These are phyloP conservation scores for Aspergillus ruber DNA, from an alignment of 2,329 filamentous ascomycete genomes.

Conservation along the genomic window DNA sequence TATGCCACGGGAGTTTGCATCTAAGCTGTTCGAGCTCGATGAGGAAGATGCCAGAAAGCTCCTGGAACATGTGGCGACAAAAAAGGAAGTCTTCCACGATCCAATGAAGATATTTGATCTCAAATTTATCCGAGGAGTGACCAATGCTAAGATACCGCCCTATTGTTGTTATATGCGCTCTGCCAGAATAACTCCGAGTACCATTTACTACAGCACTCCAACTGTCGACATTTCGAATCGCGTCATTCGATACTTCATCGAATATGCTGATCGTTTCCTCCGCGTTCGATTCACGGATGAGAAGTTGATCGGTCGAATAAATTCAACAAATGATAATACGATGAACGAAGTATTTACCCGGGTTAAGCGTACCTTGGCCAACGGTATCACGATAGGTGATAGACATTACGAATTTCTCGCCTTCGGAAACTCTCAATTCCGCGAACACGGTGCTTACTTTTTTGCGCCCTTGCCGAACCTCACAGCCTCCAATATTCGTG, in stretches of 20 bases:
- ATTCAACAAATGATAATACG: constrained; percentile 47
- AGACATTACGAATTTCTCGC: constrained; percentile 84
- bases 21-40: constrained; percentile 50
- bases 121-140: constrained; percentile 38
- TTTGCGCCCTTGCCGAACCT: constrained; percentile 66
- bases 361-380: constrained; percentile 61
- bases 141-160: constrained; percentile 52
- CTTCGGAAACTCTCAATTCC: constrained; percentile 90
- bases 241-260: constrained; percentile 65
- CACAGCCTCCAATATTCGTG: constrained; percentile 68
- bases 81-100: constrained; percentile 56
- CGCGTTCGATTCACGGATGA: constrained; percentile 89
- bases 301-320: constrained; percentile 55
- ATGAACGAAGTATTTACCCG: constrained; percentile 69
- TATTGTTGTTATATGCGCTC: constrained; percentile 73
- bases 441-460: constrained; percentile 88
- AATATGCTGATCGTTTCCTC: constrained; percentile 71
- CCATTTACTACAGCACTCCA: constrained; percentile 70
- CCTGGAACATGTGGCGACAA: constrained; percentile 67
- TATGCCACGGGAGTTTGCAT: constrained; percentile 61
- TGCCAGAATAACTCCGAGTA: constrained; percentile 75
- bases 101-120: constrained; percentile 67
- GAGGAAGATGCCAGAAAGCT: constrained; percentile 54
- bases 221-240: constrained; percentile 82
- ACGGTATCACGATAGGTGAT: constrained; percentile 77